These are phyloP conservation scores for Anthracocystis panici-leucophaei DNA, from an alignment of 1,284 basidiomycete species.

Conservation along the genomic window DNA sequence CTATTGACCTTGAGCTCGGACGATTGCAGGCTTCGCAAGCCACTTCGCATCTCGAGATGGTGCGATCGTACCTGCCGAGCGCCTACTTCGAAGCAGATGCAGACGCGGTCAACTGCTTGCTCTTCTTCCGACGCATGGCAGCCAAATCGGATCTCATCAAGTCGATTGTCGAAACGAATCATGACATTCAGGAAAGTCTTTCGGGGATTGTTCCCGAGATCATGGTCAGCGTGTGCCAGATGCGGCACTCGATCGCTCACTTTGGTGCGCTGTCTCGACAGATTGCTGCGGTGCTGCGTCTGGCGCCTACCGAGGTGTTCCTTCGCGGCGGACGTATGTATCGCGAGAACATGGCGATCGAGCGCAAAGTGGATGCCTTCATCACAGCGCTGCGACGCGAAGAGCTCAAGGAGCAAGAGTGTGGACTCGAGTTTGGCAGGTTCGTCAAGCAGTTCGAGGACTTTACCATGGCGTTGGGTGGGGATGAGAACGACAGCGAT, in stretches of 20 bases:
- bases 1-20: conserved; percentile 61
- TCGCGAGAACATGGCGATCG: conserved; percentile 82
- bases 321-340: conserved; percentile 79
- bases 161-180: conserved; percentile 56
- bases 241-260: conserved; percentile 65
- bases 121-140: conserved; percentile 67
- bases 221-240: conserved; percentile 61
- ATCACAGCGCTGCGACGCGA: conserved; percentile 84
- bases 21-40: conserved; percentile 59
- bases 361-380: conserved; percentile 91
- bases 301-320: conserved; percentile 60
- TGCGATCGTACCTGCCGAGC: conserved; percentile 59
- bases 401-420: conserved; percentile 91
- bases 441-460: conserved; percentile 63
- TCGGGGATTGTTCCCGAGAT: conserved; percentile 55
- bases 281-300: conserved; percentile 61
- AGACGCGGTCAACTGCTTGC: conserved; percentile 59
- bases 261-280: conserved; percentile 62
- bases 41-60: conserved; percentile 59
- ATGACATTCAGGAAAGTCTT: conserved; percentile 61
- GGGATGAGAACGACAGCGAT: conserved; percentile 74
- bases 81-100: conserved; percentile 62
- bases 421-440: conserved; percentile 85
- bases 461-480: conserved; percentile 69
- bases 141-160: conserved; percentile 64